Evolutionary conservation across 2,329 filamentous ascomycete genomes (phyloP).

Genomic region (Colletotrichum nymphaeae): DNA sequence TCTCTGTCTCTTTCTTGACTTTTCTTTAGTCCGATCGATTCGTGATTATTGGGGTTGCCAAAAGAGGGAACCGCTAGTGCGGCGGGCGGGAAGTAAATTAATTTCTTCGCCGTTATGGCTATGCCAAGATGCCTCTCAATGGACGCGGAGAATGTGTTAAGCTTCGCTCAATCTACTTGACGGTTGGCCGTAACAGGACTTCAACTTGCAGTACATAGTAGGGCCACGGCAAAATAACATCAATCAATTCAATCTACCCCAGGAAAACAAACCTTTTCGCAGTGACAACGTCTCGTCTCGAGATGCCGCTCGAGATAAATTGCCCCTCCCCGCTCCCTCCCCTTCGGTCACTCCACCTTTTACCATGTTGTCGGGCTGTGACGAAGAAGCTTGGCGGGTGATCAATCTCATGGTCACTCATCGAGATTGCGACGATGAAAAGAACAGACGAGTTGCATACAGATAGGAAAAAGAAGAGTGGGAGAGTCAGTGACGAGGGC

Average conservation of each 20-base stretch:
- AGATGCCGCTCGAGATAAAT: conserved; percentile 32
- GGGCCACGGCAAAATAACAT: conserved; percentile 1
- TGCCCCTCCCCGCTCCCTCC: not conserved
- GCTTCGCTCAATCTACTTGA: conserved; percentile 17
- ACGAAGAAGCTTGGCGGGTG: not conserved
- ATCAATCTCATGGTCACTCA: too few relatives aligned
- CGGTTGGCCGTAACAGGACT: not conserved
- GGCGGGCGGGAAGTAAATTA: not conserved
- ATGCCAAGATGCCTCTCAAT: not conserved
- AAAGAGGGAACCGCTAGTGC: not conserved
- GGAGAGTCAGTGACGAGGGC: not conserved
- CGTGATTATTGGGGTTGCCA: not conserved
- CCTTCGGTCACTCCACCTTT: too few relatives aligned
- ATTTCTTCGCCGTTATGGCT: not conserved
- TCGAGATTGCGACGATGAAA: too few relatives aligned
- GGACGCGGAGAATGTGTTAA: not conserved
- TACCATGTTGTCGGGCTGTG: not conserved
- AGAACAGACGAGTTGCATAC: too few relatives aligned
- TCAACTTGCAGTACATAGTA: not conserved
- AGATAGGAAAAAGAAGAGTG: not conserved
- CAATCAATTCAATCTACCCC: conserved; percentile 14
- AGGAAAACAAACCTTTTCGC: not conserved
- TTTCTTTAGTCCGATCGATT: not conserved
- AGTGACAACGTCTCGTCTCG: not conserved
- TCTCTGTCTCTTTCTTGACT: not conserved